These are phyloP conservation scores for Candida albicans DNA, from an alignment of 1,139 yeast species.

Conservation along the genomic window DNA sequence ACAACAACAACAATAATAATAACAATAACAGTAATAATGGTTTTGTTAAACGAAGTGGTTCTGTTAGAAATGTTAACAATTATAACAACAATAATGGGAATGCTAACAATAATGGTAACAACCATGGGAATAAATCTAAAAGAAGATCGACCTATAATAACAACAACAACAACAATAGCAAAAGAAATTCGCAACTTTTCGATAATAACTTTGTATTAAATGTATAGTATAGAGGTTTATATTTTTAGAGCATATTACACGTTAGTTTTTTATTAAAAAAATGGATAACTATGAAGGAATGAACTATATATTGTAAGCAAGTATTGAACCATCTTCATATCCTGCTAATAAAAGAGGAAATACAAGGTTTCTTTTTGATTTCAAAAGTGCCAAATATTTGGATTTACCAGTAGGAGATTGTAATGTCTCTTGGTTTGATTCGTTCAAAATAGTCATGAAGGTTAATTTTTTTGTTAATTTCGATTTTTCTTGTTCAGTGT, in stretches of 20 bases:
- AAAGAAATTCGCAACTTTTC: slow-evolving; percentile 15
- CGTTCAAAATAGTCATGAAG: slow-evolving; percentile 12
- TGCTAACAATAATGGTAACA: slow-evolving; percentile 1
- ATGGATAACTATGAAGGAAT: no score
- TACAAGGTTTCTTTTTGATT: slow-evolving; percentile 15
- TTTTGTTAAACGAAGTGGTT: slow-evolving; percentile 5
- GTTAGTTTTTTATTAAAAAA: neutral
- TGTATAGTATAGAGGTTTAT: slow-evolving; percentile 3
- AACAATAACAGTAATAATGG: slow-evolving; percentile 12
- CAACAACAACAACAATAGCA: slow-evolving; percentile 7
- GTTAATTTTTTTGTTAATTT: slow-evolving; percentile 17
- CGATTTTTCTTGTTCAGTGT: slow-evolving; percentile 10
- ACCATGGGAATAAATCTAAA: slow-evolving; percentile 9
- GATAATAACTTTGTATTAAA: slow-evolving; percentile 9
- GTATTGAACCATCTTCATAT: slow-evolving; percentile 41
- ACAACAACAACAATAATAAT: slow-evolving; percentile 7
- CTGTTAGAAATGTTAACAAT: slow-evolving; percentile 9
- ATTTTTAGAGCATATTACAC: neutral
- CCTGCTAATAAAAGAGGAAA: slow-evolving; percentile 30
- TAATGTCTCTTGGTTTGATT: neutral
- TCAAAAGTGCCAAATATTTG: slow-evolving; percentile 16
- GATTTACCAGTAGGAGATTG: neutral
- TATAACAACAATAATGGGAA: slow-evolving; percentile 4
- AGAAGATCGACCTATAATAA: slow-evolving; percentile 13
- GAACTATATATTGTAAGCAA: slow-evolving; percentile 17